Evolutionary conservation across 2,329 filamentous ascomycete species (phyloP), one percentile per base, ranked within the genome.

Genomic region (Calonectria hongkongensis): DNA sequence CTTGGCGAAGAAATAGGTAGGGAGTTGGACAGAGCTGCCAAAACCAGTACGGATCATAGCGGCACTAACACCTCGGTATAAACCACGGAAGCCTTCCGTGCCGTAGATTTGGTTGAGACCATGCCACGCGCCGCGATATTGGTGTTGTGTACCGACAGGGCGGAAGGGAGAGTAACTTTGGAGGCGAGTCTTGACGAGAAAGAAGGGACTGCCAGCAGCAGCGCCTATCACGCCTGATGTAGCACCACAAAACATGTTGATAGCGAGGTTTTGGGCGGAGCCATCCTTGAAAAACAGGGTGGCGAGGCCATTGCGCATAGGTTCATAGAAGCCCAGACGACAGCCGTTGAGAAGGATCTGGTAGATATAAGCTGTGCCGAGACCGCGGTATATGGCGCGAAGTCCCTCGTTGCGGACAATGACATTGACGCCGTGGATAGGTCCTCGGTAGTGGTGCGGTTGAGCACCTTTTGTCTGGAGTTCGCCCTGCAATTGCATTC

Each of bases 1-100:
- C 89, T 99, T 99, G 15, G 96, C 97, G 80, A 98, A 97, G 86
- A 98, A 99, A 85, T 99, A 99, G 43, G 97, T 99, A 2, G 97
- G 97, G 73, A 99, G 88, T 86, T 99, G 97, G 13, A 98, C 97
- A 7, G 95, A 97, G 85, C 95, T 98, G 64, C 97, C 97, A 79
- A 98, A 98, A 28, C 96, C 96, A 1, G 97, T 99, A 71, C 97
- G 90, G 74, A 99, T 94, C 95, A 98, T 98, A 27, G 97, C 96
- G 3, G 97, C 96, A 3, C 92, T 93, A 1, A 98, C 94, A 70
- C 97, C 97, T 70, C 97, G 90, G 86, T 98, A 99, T 28, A 98
- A 86, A 2, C 97, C 97, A 68, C 87, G 87, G 41, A 96, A 80
- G 2, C 97, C 97, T 84, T 98, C 97, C 3, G 86, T 85, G 18